Evolutionary conservation across 169 alveolate species (phyloP).

Genomic region (Plasmodium chabaudi): DNA sequence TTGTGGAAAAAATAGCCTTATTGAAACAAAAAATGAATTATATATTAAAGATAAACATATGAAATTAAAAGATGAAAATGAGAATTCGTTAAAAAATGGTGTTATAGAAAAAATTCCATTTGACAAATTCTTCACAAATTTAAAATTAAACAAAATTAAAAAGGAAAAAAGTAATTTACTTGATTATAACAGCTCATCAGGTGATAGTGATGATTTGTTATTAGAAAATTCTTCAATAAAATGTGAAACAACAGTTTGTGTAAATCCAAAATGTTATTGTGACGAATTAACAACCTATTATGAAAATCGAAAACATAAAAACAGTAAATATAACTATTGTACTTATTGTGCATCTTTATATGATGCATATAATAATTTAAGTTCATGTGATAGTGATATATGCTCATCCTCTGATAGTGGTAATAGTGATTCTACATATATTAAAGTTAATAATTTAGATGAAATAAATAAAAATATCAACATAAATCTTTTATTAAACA

Average conservation of each 20-base stretch:
- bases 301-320: conserved; percentile 14
- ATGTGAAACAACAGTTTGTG: conserved; percentile 14
- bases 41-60: conserved; percentile 24
- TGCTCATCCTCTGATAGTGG: conserved; percentile 66
- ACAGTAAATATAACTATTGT: neutral
- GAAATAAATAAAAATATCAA: conserved; percentile 66
- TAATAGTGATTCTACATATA: conserved; percentile 50
- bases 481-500: conserved; percentile 41
- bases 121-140: conserved; percentile 62
- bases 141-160: conserved; percentile 59
- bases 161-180: conserved; percentile 31
- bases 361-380: conserved; percentile 20
- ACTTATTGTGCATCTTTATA: conserved; percentile 21
- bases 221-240: conserved; percentile 32
- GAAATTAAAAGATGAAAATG: conserved; percentile 27
- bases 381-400: conserved; percentile 67
- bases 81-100: conserved; percentile 6
- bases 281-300: conserved; percentile 19
- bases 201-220: conserved; percentile 54
- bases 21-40: conserved; percentile 53
- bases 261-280: conserved; percentile 30
- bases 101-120: conserved; percentile 24
- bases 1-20: conserved; percentile 41
- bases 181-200: conserved; percentile 63
- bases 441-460: conserved; percentile 49